Evolutionary conservation across 495 filamentous ascomycete genomes (phyloP).

Genomic region (Melanomma pulvis-pyrius): DNA sequence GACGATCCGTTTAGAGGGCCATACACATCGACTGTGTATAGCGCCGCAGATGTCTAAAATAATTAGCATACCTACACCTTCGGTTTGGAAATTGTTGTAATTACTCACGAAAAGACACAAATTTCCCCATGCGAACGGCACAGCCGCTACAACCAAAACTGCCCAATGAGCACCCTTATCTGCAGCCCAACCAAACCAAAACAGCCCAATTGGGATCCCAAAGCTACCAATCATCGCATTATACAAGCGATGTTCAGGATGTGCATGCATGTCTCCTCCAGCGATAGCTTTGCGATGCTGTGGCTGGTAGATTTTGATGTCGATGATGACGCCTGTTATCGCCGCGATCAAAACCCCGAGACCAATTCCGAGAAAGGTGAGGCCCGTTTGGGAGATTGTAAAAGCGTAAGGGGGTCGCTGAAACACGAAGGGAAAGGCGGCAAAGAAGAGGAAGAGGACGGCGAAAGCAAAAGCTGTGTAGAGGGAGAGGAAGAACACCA

Average conservation of each 20-base stretch:
- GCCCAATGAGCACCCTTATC: constrained; percentile 61
- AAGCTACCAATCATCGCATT: constrained; percentile 82
- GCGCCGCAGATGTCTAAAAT: constrained; percentile 45
- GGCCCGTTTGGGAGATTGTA: constrained; percentile 49
- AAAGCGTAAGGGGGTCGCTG: constrained; percentile 28
- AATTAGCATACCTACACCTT: not conserved
- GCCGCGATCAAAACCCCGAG: constrained; percentile 58
- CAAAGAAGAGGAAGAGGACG: constrained; percentile 68
- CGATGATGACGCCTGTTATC: constrained; percentile 51
- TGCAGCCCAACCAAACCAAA: constrained; percentile 71
- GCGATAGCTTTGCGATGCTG: constrained; percentile 47
- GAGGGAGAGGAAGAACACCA: constrained; percentile 62
- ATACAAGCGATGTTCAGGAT: constrained; percentile 82
- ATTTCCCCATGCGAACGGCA: constrained; percentile 71
- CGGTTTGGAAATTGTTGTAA: not conserved
- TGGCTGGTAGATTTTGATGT: constrained; percentile 49
- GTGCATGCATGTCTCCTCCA: constrained; percentile 65
- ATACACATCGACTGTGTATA: constrained; percentile 65
- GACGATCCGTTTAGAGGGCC: constrained; percentile 60
- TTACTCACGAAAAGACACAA: constrained; percentile 58
- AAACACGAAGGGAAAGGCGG: constrained; percentile 58
- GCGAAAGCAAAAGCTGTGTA: constrained; percentile 67
- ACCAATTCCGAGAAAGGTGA: constrained; percentile 62
- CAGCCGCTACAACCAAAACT: constrained; percentile 67
- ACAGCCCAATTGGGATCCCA: constrained; percentile 68